phyloP scores from a whole-genome alignment of 148 eudicot genomes.

The Amaranthus palmeri region DNA sequence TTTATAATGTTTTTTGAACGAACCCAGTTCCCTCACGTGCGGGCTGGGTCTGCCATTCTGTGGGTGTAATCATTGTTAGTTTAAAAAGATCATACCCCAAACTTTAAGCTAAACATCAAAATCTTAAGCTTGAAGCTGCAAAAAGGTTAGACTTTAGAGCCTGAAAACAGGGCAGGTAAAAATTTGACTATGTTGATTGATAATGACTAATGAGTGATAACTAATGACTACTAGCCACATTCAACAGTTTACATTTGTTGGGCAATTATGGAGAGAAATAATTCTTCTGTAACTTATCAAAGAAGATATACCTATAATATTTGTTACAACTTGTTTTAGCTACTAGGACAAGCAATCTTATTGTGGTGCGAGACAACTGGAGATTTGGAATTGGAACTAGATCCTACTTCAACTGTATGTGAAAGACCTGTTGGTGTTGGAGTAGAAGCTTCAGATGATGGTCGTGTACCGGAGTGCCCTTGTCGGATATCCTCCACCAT shows the following conservation, averaged over 20 bases:
- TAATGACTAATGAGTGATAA: background rate
- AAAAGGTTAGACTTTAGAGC: background rate
- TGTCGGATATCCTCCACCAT: slow-evolving; percentile 60
- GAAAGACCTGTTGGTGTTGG: slow-evolving; percentile 31
- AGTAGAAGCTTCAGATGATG: slow-evolving; percentile 48
- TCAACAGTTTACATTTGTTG: slow-evolving; percentile 5
- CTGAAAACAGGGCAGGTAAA: background rate
- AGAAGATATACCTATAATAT: background rate
- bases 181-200: slow-evolving; percentile 10
- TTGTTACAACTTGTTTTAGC: slow-evolving; percentile 17
- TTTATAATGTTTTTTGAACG: too few species aligned
- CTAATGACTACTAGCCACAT: slow-evolving; percentile 2
- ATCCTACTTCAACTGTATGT: slow-evolving; percentile 35
- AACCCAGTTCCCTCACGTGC: too few species aligned
- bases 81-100: background rate
- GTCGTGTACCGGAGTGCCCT: slow-evolving; percentile 28
- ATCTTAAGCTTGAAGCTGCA: background rate
- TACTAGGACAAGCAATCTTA: slow-evolving; percentile 25
- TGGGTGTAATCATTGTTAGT: too few species aligned
- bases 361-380: slow-evolving; percentile 10
- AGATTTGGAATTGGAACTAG: slow-evolving; percentile 4
- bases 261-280: slow-evolving; percentile 1
- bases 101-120: background rate
- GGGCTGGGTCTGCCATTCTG: too few species aligned
- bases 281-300: background rate